Percentiles rank a stretch among this genome's conserved stretches.
phyloP scores from a whole-genome alignment of 169 alveolate genomes.

The Plasmodium yoelii region DNA sequence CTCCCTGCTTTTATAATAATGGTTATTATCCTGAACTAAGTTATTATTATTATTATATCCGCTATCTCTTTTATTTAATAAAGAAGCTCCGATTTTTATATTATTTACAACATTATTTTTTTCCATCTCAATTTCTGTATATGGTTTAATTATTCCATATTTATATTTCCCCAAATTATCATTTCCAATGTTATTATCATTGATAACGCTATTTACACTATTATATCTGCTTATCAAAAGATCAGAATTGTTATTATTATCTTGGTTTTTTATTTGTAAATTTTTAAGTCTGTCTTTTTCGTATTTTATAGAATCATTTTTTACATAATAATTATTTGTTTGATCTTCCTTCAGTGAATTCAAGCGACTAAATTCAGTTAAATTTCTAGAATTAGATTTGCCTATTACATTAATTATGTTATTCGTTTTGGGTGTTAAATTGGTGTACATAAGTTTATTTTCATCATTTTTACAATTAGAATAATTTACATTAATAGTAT shows the following conservation, averaged over 20 bases:
- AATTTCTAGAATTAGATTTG: constrained; percentile 13
- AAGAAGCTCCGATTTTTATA: background rate
- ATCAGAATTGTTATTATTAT: constrained; percentile 5
- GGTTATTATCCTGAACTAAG: constrained; percentile 4
- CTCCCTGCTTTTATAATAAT: constrained; percentile 9
- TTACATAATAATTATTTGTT: constrained; percentile 12
- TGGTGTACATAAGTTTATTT: constrained; percentile 13
- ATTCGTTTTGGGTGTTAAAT: constrained; percentile 10
- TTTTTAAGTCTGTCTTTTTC: background rate
- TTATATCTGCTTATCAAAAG: constrained; percentile 23
- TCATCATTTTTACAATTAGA: constrained; percentile 19
- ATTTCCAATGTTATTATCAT: background rate
- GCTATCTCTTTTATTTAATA: background rate
- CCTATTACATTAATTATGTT: constrained; percentile 3
- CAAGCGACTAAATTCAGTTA: constrained; percentile 10
- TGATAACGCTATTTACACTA: background rate
- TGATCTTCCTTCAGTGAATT: constrained; percentile 5
- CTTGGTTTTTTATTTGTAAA: background rate
- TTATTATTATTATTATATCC: background rate
- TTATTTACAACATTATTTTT: constrained; percentile 1
- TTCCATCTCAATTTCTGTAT: constrained; percentile 8
- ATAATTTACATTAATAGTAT: constrained; percentile 1
- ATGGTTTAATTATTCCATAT: constrained; percentile 10
- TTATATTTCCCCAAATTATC: background rate
- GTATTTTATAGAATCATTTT: constrained; percentile 20